Base-by-base conservation (phyloP, 202 grass and related monocot genomes). In the Saccharum hybrid region DNA sequence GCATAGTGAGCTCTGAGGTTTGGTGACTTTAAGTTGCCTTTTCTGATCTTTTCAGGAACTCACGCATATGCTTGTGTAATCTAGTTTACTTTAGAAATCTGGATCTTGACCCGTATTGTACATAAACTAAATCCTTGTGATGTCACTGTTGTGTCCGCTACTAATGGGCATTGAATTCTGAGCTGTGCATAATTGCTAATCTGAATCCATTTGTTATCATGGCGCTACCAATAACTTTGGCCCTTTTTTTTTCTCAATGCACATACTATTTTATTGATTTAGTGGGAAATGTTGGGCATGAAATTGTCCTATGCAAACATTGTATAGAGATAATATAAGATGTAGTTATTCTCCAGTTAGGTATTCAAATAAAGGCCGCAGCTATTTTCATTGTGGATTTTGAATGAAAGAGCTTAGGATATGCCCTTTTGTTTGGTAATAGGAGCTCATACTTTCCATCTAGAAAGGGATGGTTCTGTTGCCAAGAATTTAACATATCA, bases 1-100 rank as follows among this genome's bases (percentile, higher is more conserved):
- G 76, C 81, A 90, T 59, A 80, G 13, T 33, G 96, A 99, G 64
- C 91, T 96, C 41, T 96, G 81, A 91, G 79, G 79, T 84, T 82
- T 42, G 46, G 68, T 78, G 45, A 70, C 6, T 56, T 49, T 56
- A 28, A 28, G 75, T 76, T 61, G 41, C 7, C 34, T 43, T 71
- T 23, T 6, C 38, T 82, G 48, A 67, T 82, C 12, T 39, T 67
- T 76, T 23, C 45, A 36, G 37, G 15, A 75, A 66, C 61, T 84
- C 39, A 31, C 48, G 13, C 41, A 70, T 36, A 33, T 76, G 21
- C 28, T 51, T 48, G 10, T 68, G 63, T 79, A 67, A 14, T 34
- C 71, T 13, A 39, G 5, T 33, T 80, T 18, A 68, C 6, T 65
- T 66, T 72, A 74, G 36, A 62, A 67, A 66, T 60, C 42, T 78